Conservation (phyloP, 148 eudicot genomes). For the Drosera capensis region DNA sequence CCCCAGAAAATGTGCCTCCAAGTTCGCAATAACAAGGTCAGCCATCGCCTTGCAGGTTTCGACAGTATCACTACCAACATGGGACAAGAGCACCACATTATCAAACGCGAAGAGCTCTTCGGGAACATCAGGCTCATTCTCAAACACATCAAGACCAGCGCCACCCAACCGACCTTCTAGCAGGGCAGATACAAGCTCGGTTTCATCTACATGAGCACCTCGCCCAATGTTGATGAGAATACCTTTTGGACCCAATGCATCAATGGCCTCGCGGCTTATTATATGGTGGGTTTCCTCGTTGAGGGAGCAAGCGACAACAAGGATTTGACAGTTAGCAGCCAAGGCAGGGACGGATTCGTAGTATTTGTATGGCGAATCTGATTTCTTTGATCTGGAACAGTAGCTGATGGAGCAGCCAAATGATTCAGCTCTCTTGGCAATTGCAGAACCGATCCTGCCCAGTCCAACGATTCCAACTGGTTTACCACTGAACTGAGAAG, state of each 20-base stretch:
- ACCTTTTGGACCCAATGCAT: constrained; percentile 23
- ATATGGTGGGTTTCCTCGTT: constrained; percentile 25
- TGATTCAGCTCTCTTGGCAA: constrained; percentile 24
- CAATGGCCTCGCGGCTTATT: constrained; percentile 24
- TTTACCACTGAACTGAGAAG: constrained; percentile 27
- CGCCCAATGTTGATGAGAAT: constrained; percentile 28
- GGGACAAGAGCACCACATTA: constrained; percentile 30
- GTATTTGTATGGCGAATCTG: constrained; percentile 11
- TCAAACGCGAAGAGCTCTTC: constrained; percentile 24
- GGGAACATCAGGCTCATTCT: constrained; percentile 34
- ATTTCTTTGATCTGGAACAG: constrained; percentile 24
- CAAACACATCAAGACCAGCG: constrained; percentile 42
- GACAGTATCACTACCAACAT: too few relatives aligned
- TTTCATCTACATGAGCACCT: constrained; percentile 30
- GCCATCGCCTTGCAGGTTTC: too few relatives aligned
- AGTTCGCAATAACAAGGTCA: too few relatives aligned
- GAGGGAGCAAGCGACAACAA: constrained; percentile 24
- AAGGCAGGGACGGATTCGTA: constrained; percentile 15
- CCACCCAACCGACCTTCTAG: constrained; percentile 23
- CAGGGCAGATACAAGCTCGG: constrained; percentile 25
- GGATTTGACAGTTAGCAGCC: constrained; percentile 18
- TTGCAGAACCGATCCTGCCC: constrained; percentile 24
- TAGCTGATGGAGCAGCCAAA: constrained; percentile 22
- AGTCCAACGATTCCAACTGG: constrained; percentile 25
- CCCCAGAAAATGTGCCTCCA: too few relatives aligned